Conservation (phyloP, 768 basidiomycete species). For the Mrakia gelida region DNA sequence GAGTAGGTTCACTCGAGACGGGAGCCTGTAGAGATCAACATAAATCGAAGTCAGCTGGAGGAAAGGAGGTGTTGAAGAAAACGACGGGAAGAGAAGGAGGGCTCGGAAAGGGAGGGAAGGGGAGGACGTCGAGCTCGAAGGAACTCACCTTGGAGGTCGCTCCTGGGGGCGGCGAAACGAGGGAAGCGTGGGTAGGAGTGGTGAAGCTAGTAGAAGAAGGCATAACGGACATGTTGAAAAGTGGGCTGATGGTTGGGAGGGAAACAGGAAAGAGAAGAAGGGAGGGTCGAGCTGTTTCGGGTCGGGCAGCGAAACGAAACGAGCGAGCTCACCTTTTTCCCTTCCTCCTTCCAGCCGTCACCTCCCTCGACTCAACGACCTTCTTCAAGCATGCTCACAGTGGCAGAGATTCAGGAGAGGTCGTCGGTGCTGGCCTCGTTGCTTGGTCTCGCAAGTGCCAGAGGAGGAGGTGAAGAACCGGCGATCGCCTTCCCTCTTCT, state of each 20-base stretch:
- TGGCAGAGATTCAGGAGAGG: no score
- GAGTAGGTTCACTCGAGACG: slow-evolving; percentile 20
- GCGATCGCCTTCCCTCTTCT: no score
- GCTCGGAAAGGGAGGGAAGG: not conserved
- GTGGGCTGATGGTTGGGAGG: not conserved
- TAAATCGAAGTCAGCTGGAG: not conserved
- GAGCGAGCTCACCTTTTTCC: no score
- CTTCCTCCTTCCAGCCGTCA: no score
- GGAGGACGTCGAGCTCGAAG: not conserved
- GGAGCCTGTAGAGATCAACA: not conserved
- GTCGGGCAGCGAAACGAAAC: not conserved
- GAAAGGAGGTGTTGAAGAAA: not conserved
- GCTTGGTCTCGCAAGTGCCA: no score
- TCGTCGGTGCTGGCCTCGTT: no score
- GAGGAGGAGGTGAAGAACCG: no score
- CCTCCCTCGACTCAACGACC: no score
- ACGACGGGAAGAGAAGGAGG: not conserved
- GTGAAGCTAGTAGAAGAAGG: not conserved
- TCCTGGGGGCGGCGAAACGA: not conserved
- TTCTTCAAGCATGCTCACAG: no score
- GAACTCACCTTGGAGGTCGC: not conserved
- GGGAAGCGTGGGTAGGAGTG: not conserved
- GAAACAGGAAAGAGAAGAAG: not conserved
- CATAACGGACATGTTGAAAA: not conserved
- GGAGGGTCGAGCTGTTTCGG: no score